Conservation (phyloP, 768 basidiomycete genomes). For the Russula ochroleuca region DNA sequence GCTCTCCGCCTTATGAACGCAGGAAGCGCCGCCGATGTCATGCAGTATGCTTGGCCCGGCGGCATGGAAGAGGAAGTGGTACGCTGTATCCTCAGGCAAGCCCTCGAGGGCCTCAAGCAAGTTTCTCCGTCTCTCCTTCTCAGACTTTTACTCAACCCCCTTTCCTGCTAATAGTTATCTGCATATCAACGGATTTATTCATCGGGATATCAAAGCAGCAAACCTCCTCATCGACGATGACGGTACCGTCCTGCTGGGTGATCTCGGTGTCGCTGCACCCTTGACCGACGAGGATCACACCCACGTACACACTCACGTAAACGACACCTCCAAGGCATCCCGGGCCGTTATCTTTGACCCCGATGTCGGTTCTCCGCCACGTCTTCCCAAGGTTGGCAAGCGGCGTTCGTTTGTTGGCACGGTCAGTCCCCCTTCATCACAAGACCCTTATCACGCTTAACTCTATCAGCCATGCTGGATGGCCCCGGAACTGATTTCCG, state of each 20-base stretch:
- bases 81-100: constrained; percentile 78
- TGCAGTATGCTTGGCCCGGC: constrained; percentile 80
- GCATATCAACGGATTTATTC: constrained; percentile 88
- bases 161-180: constrained; percentile 52
- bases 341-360: constrained; percentile 38
- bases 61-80: constrained; percentile 90
- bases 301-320: constrained; percentile 29
- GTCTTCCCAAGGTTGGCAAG: constrained; percentile 56
- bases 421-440: constrained; percentile 39
- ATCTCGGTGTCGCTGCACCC: constrained; percentile 88
- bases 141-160: constrained; percentile 13
- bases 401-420: constrained; percentile 93
- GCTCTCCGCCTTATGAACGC: constrained; percentile 87
- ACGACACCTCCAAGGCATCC: constrained; percentile 7
- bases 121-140: constrained; percentile 32
- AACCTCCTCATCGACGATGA: constrained; percentile 90
- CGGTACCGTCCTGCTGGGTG: constrained; percentile 85
- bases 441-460: constrained; percentile 1
- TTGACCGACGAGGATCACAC: constrained; percentile 61
- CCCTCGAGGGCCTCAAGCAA: constrained; percentile 82
- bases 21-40: constrained; percentile 80
- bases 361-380: constrained; percentile 6
- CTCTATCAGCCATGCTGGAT: constrained; percentile 80
- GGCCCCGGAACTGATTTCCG: constrained; percentile 91
- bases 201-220: constrained; percentile 91